These are phyloP conservation scores for Paradendryphiella salina DNA, from an alignment of 2,329 filamentous ascomycete species.

Conservation along the genomic window DNA sequence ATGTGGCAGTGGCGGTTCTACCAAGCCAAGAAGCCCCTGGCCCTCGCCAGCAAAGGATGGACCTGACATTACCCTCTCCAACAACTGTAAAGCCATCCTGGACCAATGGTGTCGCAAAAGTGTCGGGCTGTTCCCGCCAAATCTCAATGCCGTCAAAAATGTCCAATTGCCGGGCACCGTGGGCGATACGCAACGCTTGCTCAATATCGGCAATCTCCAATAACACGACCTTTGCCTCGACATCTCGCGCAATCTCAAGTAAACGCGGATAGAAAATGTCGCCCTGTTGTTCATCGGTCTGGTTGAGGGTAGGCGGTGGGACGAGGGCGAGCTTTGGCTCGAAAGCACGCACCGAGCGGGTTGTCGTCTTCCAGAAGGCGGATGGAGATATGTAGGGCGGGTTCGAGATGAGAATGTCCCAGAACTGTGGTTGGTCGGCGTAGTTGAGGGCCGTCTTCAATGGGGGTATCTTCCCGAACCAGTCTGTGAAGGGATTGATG, in stretches of 20 bases:
- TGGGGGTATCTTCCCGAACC: slow-evolving; percentile 8
- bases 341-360: slow-evolving; percentile 74
- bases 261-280: slow-evolving; percentile 71
- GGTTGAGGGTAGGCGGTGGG: slow-evolving; percentile 12
- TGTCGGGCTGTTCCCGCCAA: slow-evolving; percentile 66
- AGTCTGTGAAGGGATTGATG: slow-evolving; percentile 55
- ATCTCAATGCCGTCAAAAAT: slow-evolving; percentile 60
- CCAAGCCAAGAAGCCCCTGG: slow-evolving; percentile 36
- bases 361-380: slow-evolving; percentile 65
- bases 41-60: slow-evolving; percentile 50
- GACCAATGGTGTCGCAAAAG: background rate
- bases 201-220: slow-evolving; percentile 72
- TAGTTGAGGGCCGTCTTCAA: slow-evolving; percentile 25
- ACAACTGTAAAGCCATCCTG: slow-evolving; percentile 32
- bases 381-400: slow-evolving; percentile 81
- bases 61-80: slow-evolving; percentile 50
- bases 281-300: slow-evolving; percentile 33
- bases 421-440: slow-evolving; percentile 24
- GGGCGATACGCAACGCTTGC: slow-evolving; percentile 68
- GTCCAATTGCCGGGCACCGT: slow-evolving; percentile 43
- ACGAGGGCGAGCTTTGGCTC: slow-evolving; percentile 84
- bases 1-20: slow-evolving; percentile 1
- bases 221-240: slow-evolving; percentile 61
- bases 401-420: slow-evolving; percentile 77
- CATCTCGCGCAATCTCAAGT: slow-evolving; percentile 56